These are phyloP conservation scores for Neonectria faginata DNA, from an alignment of 2,329 filamentous ascomycete species.

Conservation along the genomic window DNA sequence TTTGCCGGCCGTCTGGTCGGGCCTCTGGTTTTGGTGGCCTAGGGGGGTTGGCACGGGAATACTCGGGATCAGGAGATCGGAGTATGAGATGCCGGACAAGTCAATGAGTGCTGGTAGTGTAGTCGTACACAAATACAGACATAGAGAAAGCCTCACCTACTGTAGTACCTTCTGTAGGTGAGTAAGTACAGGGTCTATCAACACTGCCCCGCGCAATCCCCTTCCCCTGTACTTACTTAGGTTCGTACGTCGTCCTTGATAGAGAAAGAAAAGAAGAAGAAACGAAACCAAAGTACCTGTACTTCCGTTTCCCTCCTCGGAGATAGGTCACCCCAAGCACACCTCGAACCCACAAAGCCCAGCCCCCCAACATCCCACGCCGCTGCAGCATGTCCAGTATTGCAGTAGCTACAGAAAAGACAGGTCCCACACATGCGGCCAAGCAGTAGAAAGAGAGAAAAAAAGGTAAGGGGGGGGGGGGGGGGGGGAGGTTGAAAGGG, in stretches of 20 bases:
- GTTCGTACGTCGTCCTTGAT: not conserved
- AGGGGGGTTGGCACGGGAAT: constrained; percentile 18
- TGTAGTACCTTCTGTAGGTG: constrained; percentile 6
- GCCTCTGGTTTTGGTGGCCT: not conserved
- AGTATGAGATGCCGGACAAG: not conserved
- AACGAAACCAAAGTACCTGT: constrained; percentile 3
- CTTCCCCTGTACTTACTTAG: constrained; percentile 1
- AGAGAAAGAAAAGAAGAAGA: constrained; percentile 4
- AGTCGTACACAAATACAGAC: not conserved
- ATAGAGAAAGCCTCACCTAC: not conserved
- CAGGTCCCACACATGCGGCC: constrained; percentile 15
- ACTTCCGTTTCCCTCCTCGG: not conserved
- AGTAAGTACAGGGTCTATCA: constrained; percentile 3
- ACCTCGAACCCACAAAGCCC: constrained; percentile 15
- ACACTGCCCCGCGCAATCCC: constrained; percentile 24
- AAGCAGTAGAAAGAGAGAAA: constrained; percentile 1
- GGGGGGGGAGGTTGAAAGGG: constrained; percentile 10
- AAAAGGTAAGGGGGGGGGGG: too few species aligned
- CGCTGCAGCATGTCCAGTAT: constrained; percentile 9
- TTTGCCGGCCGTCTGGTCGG: not conserved
- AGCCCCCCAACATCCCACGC: constrained; percentile 2
- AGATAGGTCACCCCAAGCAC: not conserved
- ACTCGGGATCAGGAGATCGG: constrained; percentile 11
- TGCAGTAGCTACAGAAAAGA: constrained; percentile 7
- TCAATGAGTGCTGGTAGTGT: not conserved